phyloP scores from a whole-genome alignment of 148 eudicot species.

The Agrostemma githago region DNA sequence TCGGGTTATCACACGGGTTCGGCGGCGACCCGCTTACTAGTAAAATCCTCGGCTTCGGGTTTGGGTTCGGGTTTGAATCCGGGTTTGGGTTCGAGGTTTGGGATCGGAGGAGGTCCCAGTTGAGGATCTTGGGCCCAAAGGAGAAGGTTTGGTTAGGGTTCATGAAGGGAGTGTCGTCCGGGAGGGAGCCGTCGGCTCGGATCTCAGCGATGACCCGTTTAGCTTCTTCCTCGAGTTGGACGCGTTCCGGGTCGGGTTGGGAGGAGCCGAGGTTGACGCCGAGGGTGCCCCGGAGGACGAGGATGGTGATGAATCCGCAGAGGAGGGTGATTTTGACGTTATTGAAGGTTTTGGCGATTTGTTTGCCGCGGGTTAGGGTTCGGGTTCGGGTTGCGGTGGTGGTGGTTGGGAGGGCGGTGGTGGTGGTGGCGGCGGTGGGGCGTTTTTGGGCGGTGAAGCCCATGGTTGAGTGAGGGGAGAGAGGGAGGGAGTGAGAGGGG shows the following conservation, averaged over 20 bases:
- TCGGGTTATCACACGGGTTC: slow-evolving; percentile 76
- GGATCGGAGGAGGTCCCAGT: slow-evolving; percentile 39
- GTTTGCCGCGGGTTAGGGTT: slow-evolving; percentile 28
- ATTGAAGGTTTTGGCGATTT: slow-evolving; percentile 41
- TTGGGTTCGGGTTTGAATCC: slow-evolving; percentile 33
- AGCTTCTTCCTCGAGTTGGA: slow-evolving; percentile 38
- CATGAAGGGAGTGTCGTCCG: slow-evolving; percentile 27
- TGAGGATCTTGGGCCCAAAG: slow-evolving; percentile 49
- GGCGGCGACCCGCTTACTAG: slow-evolving; percentile 76
- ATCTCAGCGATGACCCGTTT: slow-evolving; percentile 43
- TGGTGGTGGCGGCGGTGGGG: slow-evolving; percentile 9
- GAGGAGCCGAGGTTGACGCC: slow-evolving; percentile 38
- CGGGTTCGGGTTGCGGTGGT: slow-evolving; percentile 14
- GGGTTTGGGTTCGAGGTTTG: slow-evolving; percentile 18
- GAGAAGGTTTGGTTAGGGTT: slow-evolving; percentile 39
- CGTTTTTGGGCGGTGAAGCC: slow-evolving; percentile 36
- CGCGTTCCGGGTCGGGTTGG: slow-evolving; percentile 14
- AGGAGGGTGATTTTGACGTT: slow-evolving; percentile 43
- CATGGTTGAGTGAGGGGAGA: no score
- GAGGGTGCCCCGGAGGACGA: slow-evolving; percentile 58
- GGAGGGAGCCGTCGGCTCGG: slow-evolving; percentile 35
- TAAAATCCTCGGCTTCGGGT: slow-evolving; percentile 48
- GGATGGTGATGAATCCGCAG: slow-evolving; percentile 47
- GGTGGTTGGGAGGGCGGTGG: slow-evolving; percentile 31
- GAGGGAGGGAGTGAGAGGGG: no score